These are phyloP conservation scores for Suillus americanus DNA, from an alignment of 768 basidiomycete genomes.

Conservation along the genomic window DNA sequence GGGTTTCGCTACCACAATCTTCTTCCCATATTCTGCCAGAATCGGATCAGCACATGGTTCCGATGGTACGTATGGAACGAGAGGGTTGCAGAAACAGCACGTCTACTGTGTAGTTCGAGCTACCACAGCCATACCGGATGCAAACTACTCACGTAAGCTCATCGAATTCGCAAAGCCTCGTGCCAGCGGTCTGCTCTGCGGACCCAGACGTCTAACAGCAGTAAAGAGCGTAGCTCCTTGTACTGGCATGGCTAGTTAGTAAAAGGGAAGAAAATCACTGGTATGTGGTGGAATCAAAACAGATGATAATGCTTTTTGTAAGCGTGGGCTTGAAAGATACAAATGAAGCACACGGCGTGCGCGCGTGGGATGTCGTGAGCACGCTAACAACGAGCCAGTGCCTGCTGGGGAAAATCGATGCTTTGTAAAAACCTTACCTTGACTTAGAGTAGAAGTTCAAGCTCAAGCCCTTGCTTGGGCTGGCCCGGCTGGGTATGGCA, in stretches of 20 bases:
- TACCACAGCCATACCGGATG: not conserved
- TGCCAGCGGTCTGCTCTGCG: constrained; percentile 17
- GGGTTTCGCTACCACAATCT: constrained; percentile 84
- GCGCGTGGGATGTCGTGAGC: constrained; percentile 22
- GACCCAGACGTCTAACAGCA: constrained; percentile 22
- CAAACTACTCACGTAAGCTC: constrained; percentile 27
- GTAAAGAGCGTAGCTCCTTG: constrained; percentile 23
- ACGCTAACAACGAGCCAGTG: not conserved
- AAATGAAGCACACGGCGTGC: constrained; percentile 14
- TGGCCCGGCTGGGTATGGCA: not conserved
- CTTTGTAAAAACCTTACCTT: constrained; percentile 4
- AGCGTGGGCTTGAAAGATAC: constrained; percentile 18
- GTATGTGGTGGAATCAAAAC: constrained; percentile 9
- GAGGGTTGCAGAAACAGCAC: not conserved
- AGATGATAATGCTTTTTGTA: constrained; percentile 12
- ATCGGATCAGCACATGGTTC: not conserved
- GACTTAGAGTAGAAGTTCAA: not conserved
- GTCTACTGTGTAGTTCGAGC: not conserved
- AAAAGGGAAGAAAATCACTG: constrained; percentile 15
- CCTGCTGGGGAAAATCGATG: not conserved
- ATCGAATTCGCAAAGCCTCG: constrained; percentile 30
- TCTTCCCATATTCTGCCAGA: constrained; percentile 32
- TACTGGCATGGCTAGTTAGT: constrained; percentile 14
- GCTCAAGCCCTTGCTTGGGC: not conserved
- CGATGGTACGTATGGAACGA: not conserved